These are phyloP conservation scores for Coccomyxa sp. DNA, from an alignment of 139 green algal genomes.

Conservation along the genomic window DNA sequence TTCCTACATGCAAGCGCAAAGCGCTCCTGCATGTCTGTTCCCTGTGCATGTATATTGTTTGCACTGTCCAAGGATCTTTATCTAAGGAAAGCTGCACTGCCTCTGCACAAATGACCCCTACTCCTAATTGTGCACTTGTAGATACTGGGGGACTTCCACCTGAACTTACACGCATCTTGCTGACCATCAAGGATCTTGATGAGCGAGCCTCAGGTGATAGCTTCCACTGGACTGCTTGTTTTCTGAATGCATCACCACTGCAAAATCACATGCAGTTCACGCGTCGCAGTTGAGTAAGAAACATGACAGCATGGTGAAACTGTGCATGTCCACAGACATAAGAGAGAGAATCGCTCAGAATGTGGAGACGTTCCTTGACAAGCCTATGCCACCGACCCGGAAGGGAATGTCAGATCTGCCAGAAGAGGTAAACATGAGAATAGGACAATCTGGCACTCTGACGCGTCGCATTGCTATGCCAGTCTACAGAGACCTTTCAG, in stretches of 20 bases:
- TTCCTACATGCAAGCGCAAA: not conserved
- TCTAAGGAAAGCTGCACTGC: too few species aligned
- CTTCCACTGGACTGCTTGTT: not conserved
- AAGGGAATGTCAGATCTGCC: not conserved
- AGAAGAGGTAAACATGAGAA: not conserved
- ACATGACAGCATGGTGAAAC: too few species aligned
- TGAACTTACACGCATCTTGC: conserved; percentile 67
- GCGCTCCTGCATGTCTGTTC: too few species aligned
- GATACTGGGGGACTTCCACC: conserved; percentile 47
- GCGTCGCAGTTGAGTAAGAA: too few species aligned
- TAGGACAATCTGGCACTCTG: too few species aligned
- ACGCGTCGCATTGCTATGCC: too few species aligned
- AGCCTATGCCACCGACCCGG: not conserved
- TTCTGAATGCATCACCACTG: too few species aligned
- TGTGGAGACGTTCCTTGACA: conserved; percentile 16
- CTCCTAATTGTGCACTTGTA: not conserved
- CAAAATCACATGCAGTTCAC: too few species aligned
- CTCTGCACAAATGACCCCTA: not conserved
- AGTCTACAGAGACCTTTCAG: too few species aligned
- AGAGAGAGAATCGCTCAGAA: conserved; percentile 13
- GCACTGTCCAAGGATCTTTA: too few species aligned
- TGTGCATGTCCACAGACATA: conserved; percentile 7
- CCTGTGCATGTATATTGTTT: too few species aligned
- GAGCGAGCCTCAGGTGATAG: conserved; percentile 40
- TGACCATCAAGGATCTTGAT: conserved; percentile 72